These are phyloP conservation scores for Sporothrix pallida DNA, from an alignment of 2,329 filamentous ascomycete genomes.

Conservation along the genomic window DNA sequence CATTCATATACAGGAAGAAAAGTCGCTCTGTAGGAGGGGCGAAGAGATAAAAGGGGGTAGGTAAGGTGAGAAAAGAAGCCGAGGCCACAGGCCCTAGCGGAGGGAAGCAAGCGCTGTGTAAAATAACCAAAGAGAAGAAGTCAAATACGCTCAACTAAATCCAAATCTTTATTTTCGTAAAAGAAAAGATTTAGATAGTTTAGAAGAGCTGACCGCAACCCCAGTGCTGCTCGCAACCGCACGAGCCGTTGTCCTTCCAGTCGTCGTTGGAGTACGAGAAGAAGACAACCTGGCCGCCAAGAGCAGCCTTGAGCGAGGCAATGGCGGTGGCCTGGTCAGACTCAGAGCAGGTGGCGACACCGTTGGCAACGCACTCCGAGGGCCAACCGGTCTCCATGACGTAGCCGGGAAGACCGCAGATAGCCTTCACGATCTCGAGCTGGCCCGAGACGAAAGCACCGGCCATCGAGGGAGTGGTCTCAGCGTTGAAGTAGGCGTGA, in stretches of 20 bases:
- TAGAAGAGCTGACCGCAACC: constrained; percentile 63
- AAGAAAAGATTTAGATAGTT: not conserved
- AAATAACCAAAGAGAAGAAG: not conserved
- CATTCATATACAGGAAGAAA: constrained; percentile 31
- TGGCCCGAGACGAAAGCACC: constrained; percentile 79
- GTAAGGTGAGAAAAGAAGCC: not conserved
- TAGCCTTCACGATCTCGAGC: constrained; percentile 69
- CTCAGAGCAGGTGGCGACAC: constrained; percentile 69
- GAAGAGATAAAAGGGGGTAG: constrained; percentile 12
- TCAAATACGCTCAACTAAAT: not conserved
- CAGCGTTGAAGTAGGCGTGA: constrained; percentile 90
- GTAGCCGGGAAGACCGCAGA: constrained; percentile 78
- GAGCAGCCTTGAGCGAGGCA: constrained; percentile 67
- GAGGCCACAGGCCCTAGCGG: not conserved
- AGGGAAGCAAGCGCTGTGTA: constrained; percentile 10
- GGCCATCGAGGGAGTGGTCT: constrained; percentile 66
- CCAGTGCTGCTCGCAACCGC: constrained; percentile 81
- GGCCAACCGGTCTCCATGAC: constrained; percentile 96
- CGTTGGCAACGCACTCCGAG: constrained; percentile 70
- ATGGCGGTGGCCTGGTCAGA: constrained; percentile 75
- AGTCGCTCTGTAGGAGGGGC: constrained; percentile 26
- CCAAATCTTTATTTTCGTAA: too few relatives aligned
- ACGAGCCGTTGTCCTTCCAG: constrained; percentile 78
- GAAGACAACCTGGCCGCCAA: constrained; percentile 74
- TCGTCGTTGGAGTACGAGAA: constrained; percentile 80